Percentiles rank a stretch among this genome's conserved stretches.
These are phyloP conservation scores for Trypanosomatidae sp. DNA, from an alignment of 208 protist species.

Conservation along the genomic window DNA sequence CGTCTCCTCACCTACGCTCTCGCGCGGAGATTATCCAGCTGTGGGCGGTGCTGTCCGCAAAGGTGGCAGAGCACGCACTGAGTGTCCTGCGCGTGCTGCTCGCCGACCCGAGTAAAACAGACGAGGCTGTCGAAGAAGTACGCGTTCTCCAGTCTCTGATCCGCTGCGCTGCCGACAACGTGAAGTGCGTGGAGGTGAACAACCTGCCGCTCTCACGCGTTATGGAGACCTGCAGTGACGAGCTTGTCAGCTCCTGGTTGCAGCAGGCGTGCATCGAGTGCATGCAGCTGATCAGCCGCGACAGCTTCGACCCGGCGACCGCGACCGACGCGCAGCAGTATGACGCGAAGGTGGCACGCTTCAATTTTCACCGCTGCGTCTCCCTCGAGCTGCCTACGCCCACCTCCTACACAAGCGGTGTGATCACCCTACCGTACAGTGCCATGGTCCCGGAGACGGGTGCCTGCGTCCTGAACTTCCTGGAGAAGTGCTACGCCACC, in stretches of 20 bases:
- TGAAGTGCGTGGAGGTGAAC: slow-evolving; percentile 70
- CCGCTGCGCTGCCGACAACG: slow-evolving; percentile 55
- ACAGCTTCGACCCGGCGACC: slow-evolving; percentile 54
- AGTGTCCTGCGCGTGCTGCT: slow-evolving; percentile 47
- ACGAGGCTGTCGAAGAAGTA: slow-evolving; percentile 62
- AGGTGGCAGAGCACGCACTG: slow-evolving; percentile 48
- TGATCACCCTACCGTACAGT: slow-evolving; percentile 72
- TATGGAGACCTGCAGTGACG: slow-evolving; percentile 75
- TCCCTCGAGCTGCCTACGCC: slow-evolving; percentile 68
- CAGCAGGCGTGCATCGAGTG: slow-evolving; percentile 71
- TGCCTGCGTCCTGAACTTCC: slow-evolving; percentile 59
- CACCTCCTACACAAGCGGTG: slow-evolving; percentile 35
- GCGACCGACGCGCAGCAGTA: slow-evolving; percentile 52
- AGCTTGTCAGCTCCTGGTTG: slow-evolving; percentile 78
- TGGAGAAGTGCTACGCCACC: slow-evolving; percentile 75
- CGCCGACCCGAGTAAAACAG: slow-evolving; percentile 49
- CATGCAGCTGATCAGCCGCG: slow-evolving; percentile 64
- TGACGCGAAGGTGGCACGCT: slow-evolving; percentile 51
- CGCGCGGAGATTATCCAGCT: slow-evolving; percentile 66
- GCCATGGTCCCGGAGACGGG: slow-evolving; percentile 54
- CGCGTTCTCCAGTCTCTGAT: slow-evolving; percentile 58
- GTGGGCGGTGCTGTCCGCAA: slow-evolving; percentile 68
- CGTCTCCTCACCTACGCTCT: slow-evolving; percentile 75
- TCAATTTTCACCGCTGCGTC: slow-evolving; percentile 63
- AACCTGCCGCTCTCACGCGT: slow-evolving; percentile 70